Percentiles rank a stretch among this genome's conserved stretches.
These are phyloP conservation scores for Xylaria sp. DNA, from an alignment of 2,329 filamentous ascomycete species.

Conservation along the genomic window DNA sequence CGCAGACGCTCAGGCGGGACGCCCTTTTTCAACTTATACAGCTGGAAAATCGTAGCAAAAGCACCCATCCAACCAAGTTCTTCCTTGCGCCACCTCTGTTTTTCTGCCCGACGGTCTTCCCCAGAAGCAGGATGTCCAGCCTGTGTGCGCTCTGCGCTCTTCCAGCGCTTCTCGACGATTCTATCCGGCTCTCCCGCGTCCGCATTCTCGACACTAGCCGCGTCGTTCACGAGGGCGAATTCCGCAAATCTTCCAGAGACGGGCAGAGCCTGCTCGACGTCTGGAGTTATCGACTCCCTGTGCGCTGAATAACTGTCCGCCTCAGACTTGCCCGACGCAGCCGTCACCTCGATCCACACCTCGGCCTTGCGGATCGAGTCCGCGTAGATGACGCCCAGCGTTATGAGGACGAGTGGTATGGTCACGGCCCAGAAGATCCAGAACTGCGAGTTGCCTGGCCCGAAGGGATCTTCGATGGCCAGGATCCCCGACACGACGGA, in stretches of 20 bases:
- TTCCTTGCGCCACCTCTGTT: conserved; percentile 55
- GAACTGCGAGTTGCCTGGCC: conserved; percentile 55
- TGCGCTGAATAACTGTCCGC: background rate
- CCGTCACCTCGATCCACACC: conserved; percentile 58
- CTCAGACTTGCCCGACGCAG: conserved; percentile 18
- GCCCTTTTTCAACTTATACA: conserved; percentile 46
- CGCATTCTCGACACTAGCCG: background rate
- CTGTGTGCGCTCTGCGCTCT: background rate
- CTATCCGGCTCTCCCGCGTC: conserved; percentile 13
- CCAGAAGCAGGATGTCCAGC: background rate
- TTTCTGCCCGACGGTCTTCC: conserved; percentile 30
- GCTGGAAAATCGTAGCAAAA: conserved; percentile 53
- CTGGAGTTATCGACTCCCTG: conserved; percentile 2
- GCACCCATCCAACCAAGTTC: conserved; percentile 61
- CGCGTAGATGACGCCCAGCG: conserved; percentile 59
- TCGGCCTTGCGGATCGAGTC: conserved; percentile 58
- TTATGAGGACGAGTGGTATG: conserved; percentile 52
- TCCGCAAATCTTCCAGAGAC: conserved; percentile 33
- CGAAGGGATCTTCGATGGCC: conserved; percentile 58
- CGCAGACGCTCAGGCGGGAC: conserved; percentile 34
- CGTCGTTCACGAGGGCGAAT: conserved; percentile 10
- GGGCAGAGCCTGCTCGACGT: conserved; percentile 39
- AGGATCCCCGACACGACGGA: conserved; percentile 60
- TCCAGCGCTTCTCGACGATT: conserved; percentile 30
- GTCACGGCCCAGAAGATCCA: conserved; percentile 62